Base-by-base conservation (phyloP, 345 rosid species). In the Microthlaspi erraticum region DNA sequence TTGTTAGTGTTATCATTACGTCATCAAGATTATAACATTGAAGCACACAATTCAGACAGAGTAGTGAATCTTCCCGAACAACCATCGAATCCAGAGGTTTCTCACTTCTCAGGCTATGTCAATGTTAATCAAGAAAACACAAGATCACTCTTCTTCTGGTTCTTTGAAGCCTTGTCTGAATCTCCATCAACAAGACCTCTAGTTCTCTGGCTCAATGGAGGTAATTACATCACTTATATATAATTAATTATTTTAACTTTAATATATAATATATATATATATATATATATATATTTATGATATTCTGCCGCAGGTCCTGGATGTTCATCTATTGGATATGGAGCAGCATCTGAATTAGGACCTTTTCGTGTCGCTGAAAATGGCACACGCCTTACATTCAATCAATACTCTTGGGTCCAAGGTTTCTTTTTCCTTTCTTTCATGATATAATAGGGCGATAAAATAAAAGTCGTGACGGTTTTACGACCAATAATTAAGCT, bases 161-260 rank as follows among this genome's bases (percentile, higher is more conserved):
- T 87, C 79, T 87, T 85, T 33, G 86, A 87, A 79, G 85, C 89
- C 45, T 80, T 77, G 50, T 78, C 86, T 64, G 72, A 79, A 31
- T 17, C 45, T 60, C 74, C 86, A n/a, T 65, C 84, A 33, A 54
- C 79, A 56, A 81, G 76, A 63, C 92, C 88, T 64, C 80, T 87
- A 46, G 81, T 87, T 39, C 87, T 87, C 60, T 87, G 90, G 92
- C 78, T 87, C 55, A 87, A 85, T 74, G 92, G 90, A 82, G 92
- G 91, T 77, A 54, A 23, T 62, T 61, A 33, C 14, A n/a, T 29
- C 31, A 34, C 31, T 10, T 63, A 41, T 12, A 45, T 17, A 29
- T 29, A 12, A 32, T 37, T 46, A 4, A 38, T 10, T 63, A 7
- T 0, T 11, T 2, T 23, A 23, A 23, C 26, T 23, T 23, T 23